A percentile compares a stretch with the other conserved stretches of the same genome.
phyloP scores from a whole-genome alignment of 176 grass and related monocot species.

The Zoysia japonica region DNA sequence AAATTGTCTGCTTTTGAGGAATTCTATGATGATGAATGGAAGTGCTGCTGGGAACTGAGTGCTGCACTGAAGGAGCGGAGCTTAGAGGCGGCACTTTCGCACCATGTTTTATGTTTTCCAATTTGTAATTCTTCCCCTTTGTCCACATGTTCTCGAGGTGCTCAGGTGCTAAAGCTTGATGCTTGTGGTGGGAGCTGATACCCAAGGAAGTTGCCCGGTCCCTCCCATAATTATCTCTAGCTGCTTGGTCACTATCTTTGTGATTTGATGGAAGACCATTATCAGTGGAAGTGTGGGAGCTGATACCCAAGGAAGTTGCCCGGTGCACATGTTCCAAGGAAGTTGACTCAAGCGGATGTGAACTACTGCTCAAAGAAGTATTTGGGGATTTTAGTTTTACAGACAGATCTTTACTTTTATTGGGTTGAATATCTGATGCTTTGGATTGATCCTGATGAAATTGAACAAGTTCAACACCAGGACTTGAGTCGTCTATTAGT shows the following conservation, averaged over 20 bases:
- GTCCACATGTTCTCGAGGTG: conserved; percentile 97
- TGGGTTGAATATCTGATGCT: conserved; percentile 39
- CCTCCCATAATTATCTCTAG: conserved; percentile 33
- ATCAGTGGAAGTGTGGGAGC: conserved; percentile 4
- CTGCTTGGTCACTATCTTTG: conserved; percentile 42
- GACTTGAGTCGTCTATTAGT: conserved; percentile 65
- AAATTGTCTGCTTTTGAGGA: conserved; percentile 30
- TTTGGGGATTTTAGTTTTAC: conserved; percentile 29
- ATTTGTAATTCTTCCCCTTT: conserved; percentile 92
- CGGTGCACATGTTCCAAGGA: background rate
- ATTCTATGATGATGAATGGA: background rate
- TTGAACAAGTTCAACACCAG: conserved; percentile 91
- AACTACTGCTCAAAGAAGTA: conserved; percentile 28
- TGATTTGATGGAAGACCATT: conserved; percentile 39
- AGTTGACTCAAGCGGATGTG: conserved; percentile 46
- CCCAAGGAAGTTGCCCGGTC: conserved; percentile 57
- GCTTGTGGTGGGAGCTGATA: conserved; percentile 51
- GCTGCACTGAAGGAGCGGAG: conserved; percentile 33
- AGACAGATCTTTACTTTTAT: conserved; percentile 43
- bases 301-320: conserved; percentile 51
- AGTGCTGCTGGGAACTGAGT: conserved; percentile 35
- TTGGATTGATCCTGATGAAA: conserved; percentile 58
- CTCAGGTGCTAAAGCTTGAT: conserved; percentile 74
- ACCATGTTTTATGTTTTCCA: conserved; percentile 49
- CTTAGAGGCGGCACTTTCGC: conserved; percentile 42